Conservation (phyloP, 2,329 filamentous ascomycete genomes). For the Coniella vitis region DNA sequence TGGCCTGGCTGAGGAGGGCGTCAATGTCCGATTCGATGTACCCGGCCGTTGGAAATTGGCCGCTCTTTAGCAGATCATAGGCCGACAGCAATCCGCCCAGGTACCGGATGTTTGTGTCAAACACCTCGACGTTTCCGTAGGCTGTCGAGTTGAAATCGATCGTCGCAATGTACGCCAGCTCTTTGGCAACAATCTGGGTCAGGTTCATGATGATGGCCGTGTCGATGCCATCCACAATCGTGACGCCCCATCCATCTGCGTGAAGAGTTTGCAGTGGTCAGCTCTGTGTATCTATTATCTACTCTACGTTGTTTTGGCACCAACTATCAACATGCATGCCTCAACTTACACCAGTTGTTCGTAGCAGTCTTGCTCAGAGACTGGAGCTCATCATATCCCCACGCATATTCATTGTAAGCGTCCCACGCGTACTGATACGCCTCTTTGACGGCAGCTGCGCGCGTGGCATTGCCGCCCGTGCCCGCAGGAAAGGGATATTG, state of each 20-base stretch:
- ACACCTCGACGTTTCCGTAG: slow-evolving; percentile 3
- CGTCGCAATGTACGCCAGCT: slow-evolving; percentile 3
- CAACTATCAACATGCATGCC: background rate
- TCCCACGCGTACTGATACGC: slow-evolving; percentile 9
- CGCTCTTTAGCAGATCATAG: slow-evolving; percentile 6
- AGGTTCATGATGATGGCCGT: slow-evolving; percentile 9
- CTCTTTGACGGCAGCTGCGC: slow-evolving; percentile 8
- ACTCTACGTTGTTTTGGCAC: background rate
- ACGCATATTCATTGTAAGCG: slow-evolving; percentile 6
- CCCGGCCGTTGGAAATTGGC: background rate
- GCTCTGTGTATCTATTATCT: background rate
- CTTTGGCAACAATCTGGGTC: slow-evolving; percentile 6
- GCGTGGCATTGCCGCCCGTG: slow-evolving; percentile 5
- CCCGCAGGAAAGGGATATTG: slow-evolving; percentile 5
- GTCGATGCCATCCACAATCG: slow-evolving; percentile 8
- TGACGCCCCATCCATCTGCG: slow-evolving; percentile 7
- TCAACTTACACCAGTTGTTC: slow-evolving; percentile 4
- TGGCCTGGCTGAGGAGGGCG: slow-evolving; percentile 3
- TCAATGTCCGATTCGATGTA: slow-evolving; percentile 4
- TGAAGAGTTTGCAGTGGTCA: background rate
- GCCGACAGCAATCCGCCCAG: slow-evolving; percentile 6
- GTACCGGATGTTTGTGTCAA: slow-evolving; percentile 9
- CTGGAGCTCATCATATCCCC: slow-evolving; percentile 6
- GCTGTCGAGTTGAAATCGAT: slow-evolving; percentile 6
- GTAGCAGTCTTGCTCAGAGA: slow-evolving; percentile 4